Percentiles rank a stretch among this genome's conserved stretches.
Conservation (phyloP, 2,329 filamentous ascomycete species). For the Tricladium varicosporioides region DNA sequence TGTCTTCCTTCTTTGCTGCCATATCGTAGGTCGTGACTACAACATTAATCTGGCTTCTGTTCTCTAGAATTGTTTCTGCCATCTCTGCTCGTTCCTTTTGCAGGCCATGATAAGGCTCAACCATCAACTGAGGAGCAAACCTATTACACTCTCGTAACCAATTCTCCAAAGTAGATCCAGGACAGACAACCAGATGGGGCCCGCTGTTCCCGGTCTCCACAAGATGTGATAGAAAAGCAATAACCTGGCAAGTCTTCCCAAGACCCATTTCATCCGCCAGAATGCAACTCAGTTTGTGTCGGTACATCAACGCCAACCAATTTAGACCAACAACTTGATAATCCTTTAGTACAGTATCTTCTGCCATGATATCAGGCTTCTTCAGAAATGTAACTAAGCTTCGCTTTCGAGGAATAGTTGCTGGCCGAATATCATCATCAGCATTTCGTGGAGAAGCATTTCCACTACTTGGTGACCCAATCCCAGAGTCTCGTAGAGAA, state of each 20-base stretch:
- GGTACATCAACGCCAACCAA: slow-evolving; percentile 85
- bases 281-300: slow-evolving; percentile 79
- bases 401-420: slow-evolving; percentile 22
- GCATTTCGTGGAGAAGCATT: slow-evolving; percentile 29
- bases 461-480: slow-evolving; percentile 58
- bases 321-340: slow-evolving; percentile 95
- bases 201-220: slow-evolving; percentile 67
- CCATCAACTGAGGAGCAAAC: slow-evolving; percentile 75
- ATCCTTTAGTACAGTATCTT: slow-evolving; percentile 77
- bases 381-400: slow-evolving; percentile 32
- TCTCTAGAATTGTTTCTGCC: slow-evolving; percentile 62
- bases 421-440: slow-evolving; percentile 42
- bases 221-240: slow-evolving; percentile 83
- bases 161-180: slow-evolving; percentile 91
- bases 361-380: slow-evolving; percentile 74
- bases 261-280: slow-evolving; percentile 96
- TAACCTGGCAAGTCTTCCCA: slow-evolving; percentile 96
- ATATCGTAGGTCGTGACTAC: slow-evolving; percentile 72
- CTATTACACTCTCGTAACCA: slow-evolving; percentile 88
- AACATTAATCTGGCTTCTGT: slow-evolving; percentile 66
- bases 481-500: slow-evolving; percentile 59
- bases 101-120: slow-evolving; percentile 64
- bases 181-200: slow-evolving; percentile 83
- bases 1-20: slow-evolving; percentile 55
- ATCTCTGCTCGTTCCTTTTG: slow-evolving; percentile 67